phyloP scores from a whole-genome alignment of 192 early-diverging fungal species.

The Backusella tarrabulga region DNA sequence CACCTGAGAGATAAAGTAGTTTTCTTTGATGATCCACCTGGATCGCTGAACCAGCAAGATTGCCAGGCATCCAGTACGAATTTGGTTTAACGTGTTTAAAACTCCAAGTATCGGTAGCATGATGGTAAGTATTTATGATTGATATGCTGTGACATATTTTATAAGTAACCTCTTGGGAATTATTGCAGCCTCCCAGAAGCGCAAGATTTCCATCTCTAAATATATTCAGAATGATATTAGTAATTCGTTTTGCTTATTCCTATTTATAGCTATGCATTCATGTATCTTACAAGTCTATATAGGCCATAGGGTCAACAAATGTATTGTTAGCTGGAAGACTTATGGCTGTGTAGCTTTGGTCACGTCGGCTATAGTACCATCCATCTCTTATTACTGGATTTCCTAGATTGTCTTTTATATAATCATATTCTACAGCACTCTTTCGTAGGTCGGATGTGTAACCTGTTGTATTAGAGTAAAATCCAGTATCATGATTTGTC shows the following conservation, averaged over 20 bases:
- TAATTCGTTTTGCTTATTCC: neutral
- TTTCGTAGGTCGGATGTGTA: neutral
- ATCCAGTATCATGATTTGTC: neutral
- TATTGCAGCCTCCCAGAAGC: neutral
- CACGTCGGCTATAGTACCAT: neutral
- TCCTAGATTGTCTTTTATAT: neutral
- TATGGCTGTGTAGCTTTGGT: neutral
- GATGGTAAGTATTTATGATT: neutral
- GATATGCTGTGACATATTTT: neutral
- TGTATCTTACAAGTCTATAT: neutral
- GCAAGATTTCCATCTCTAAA: neutral
- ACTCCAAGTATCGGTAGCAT: neutral
- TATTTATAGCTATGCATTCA: neutral
- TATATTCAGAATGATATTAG: neutral
- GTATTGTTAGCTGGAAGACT: neutral
- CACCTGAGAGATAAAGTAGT: neutral
- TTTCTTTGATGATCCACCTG: neutral
- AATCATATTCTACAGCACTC: neutral
- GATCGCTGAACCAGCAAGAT: neutral
- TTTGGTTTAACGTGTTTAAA: neutral
- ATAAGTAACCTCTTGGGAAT: accelerated
- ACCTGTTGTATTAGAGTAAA: neutral
- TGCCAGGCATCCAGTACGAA: neutral
- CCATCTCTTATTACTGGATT: neutral
- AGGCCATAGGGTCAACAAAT: neutral